Evolutionary conservation across 192 early-diverging fungal genomes (phyloP), one percentile per base, ranked within the genome.

Genomic region (Allomyces macrogynus): DNA sequence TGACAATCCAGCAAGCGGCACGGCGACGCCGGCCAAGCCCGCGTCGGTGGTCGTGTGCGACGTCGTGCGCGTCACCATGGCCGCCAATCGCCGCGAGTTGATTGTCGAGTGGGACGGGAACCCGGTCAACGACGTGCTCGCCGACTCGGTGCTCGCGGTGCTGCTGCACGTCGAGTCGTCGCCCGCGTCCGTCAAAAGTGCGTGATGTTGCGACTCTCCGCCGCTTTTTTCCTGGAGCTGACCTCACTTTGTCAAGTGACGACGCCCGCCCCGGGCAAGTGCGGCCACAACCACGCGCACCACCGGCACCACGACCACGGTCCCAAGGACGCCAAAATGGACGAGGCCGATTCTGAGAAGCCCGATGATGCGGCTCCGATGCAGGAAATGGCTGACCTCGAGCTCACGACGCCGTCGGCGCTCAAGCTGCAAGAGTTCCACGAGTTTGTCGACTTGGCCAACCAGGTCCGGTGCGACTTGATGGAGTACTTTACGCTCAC

Each of bases 41-140:
- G 49, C 49, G 27, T 57, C 60, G 22, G 57, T 81, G 42, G 71
- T 84, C 62, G 79, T 90, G 7, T 87, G 89, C 67, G 86, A 89
- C 63, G 78, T 83, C 0, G 83, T 97, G 10, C 84, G 84, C 64
- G 82, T 97, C 42, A 88, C 77, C 23, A 75, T 80, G 23, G 61
- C 75, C 26, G 64, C 71, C 12, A 71, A 77, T 62, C 63, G 80
- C 69, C 73, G 76, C 23, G 76, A 84, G 66, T 78, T 81, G 67
- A 74, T 93, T 4, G 76, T 99, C 23, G 92, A 93, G 71, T 99
- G 95, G 95, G 80, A 86, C 40, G 86, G 93, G 61, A 86, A 90
- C 71, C 74, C 85, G 25, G 82, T 93, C 70, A 94, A 91, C 66
- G 95, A 99, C 72, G 92, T 95, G 86, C 83, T 97, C 1, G 94